These are phyloP conservation scores for Lentinula sp. DNA, from an alignment of 768 basidiomycete species.

Conservation along the genomic window DNA sequence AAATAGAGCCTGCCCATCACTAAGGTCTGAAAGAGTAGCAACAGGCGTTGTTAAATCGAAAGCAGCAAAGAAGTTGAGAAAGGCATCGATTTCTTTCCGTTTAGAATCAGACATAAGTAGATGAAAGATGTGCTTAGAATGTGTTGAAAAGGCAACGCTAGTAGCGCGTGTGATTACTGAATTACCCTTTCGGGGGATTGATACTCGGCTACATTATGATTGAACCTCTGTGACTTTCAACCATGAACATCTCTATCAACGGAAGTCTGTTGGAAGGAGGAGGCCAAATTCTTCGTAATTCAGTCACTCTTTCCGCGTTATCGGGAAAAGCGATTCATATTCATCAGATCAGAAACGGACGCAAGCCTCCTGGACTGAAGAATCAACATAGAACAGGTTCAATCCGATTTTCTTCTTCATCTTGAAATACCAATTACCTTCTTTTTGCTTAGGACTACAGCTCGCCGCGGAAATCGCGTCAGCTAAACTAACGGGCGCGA, in stretches of 20 bases:
- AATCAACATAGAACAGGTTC: constrained; percentile 68
- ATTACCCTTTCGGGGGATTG: not conserved
- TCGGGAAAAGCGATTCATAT: constrained; percentile 56
- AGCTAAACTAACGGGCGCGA: constrained; percentile 49
- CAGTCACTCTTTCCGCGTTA: constrained; percentile 60
- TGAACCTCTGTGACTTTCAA: not conserved
- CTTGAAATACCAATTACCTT: not conserved
- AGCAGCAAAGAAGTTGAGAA: constrained; percentile 73
- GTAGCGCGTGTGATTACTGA: not conserved
- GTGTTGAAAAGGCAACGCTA: not conserved
- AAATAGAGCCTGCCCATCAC: constrained; percentile 73
- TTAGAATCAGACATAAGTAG: constrained; percentile 33
- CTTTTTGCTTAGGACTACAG: constrained; percentile 42
- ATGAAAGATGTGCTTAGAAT: not conserved
- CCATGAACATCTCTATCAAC: constrained; percentile 7
- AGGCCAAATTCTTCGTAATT: constrained; percentile 69
- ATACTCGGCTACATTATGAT: not conserved
- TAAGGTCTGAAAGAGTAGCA: constrained; percentile 60
- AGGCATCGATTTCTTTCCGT: constrained; percentile 69
- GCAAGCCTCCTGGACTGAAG: constrained; percentile 60
- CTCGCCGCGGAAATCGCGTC: constrained; percentile 58
- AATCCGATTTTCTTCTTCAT: not conserved
- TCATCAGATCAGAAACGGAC: constrained; percentile 50
- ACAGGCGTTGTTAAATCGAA: constrained; percentile 66
- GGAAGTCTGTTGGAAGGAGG: constrained; percentile 48